Evolutionary conservation across 2,329 filamentous ascomycete species (phyloP), one percentile per base, ranked within the genome.

Genomic region (Pseudogymnoascus sp.): DNA sequence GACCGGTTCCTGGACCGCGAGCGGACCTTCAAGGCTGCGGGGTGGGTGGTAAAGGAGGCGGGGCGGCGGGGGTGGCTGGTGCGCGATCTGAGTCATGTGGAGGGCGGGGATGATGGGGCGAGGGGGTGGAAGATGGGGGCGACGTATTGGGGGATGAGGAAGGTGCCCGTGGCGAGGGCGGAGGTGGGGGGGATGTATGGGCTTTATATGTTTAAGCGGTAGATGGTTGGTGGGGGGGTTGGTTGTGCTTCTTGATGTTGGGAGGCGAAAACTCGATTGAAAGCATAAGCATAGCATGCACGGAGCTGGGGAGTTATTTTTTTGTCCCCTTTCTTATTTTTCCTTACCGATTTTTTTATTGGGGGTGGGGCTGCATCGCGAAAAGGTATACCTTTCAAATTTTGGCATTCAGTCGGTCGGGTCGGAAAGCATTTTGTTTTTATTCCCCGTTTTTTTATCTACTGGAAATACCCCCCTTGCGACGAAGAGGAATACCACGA

Each of bases 91-190:
- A 56, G 66, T 33, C 40, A 61, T 63, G 21, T 59, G 7, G 61
- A 65, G 13, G 59, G 67, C 5, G 66, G 69, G 1, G 85, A 88
- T 71, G 82, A 86, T 68, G 85, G 85, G 1, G 74, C 78, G 56
- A 79, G 86, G 33, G 77, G 78, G 70, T 95, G 90, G 90, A 95
- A 95, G 79, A 89, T 91, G 87, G 90, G 90, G 33, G 90, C 90
- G 59, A 84, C 85, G 69, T 90, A 86, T 77, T 93, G 90, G 90
- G 90, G 90, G 38, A 92, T 92, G 86, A 82, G 89, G 66, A 95
- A 85, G 73, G 75, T 83, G 26, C 81, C 82, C 2, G 79, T 85
- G 66, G 80, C 79, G 13, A 75, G 79, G 37, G 79, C 80, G 7
- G 82, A 85, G 64, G 81, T 84, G 5, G 81, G 81, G 24, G 82